Base-by-base conservation (phyloP, 768 basidiomycete species). In the Myochromella boudieri region DNA sequence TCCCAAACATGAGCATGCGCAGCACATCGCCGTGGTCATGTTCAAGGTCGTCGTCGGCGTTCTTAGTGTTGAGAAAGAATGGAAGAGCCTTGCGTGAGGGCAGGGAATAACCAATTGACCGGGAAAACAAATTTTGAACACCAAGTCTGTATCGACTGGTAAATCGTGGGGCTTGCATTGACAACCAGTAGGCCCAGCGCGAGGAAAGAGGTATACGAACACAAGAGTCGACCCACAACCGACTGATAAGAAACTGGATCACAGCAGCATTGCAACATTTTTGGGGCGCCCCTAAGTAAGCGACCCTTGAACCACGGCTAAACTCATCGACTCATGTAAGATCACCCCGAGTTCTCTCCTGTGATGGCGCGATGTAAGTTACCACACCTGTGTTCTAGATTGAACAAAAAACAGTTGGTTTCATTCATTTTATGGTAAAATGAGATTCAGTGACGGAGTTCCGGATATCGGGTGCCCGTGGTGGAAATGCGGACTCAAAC, bases 1-100 rank as follows among this genome's bases (percentile, higher is more conserved):
- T 87, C 24, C 85, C 87, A 62, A 87, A 87, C 73, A 87, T 80
- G 49, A 89, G 70, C 78, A 87, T 83, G 43, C 85, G 76, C 41
- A 85, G 67, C 37, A 71, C 46, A 27, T 41, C 46, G 28, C 46
- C 57, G 22, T 60, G 66, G 28, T 65, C 70, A 37, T 57, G 51
- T 17, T 72, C 71, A 49, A 61, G 56, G 39, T 71, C 72, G 48
- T 70, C 67, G 4, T 57, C 51, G n/a, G 68, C 63, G 37, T 66
- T 57, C 31, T 69, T 69, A 25, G 70, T 61, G 52, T 74, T 76
- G 37, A 81, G 72, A 44, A 70, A 74, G 58, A 81, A 75, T 7
- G 84, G 76, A 5, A 80, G 54, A 3, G 81, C 77, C 48, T 70
- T 75, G 37, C 59, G 63, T 12, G 58, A 52, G 15, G 64, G 46